Conservation (phyloP, 345 rosid genomes). For the Gossypium ekmanianum region DNA sequence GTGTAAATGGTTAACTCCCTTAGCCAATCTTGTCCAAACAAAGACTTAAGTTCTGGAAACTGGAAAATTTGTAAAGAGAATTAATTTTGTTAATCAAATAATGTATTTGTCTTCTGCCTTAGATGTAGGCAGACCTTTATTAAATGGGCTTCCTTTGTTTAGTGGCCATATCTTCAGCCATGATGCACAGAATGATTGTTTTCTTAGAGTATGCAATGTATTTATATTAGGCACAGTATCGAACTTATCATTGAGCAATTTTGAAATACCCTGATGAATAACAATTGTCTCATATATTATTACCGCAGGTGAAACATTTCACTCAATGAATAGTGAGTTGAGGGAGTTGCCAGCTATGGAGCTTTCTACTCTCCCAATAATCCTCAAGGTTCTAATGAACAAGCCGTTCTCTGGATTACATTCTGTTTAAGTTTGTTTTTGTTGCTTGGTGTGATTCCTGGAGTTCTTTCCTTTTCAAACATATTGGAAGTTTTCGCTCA, state of each 20-base stretch:
- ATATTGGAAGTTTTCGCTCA: neutral
- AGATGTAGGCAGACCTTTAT: neutral
- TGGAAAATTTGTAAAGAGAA: neutral
- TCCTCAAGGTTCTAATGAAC: conserved; percentile 62
- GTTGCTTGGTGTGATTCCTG: neutral
- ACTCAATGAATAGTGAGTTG: conserved; percentile 69
- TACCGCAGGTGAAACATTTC: conserved; percentile 74
- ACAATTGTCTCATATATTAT: neutral
- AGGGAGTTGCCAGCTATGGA: conserved; percentile 93
- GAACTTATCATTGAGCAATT: neutral
- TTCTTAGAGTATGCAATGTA: neutral
- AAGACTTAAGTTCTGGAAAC: neutral
- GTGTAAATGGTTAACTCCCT: neutral
- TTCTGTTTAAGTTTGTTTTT: conserved; percentile 13
- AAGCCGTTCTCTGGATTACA: conserved; percentile 5
- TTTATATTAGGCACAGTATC: neutral
- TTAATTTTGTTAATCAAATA: neutral
- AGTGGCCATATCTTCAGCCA: neutral
- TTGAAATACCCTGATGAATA: neutral
- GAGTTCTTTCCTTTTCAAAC: neutral
- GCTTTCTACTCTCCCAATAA: conserved; percentile 81
- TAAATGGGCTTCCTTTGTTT: neutral
- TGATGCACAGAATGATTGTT: neutral
- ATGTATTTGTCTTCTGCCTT: conserved; percentile 2
- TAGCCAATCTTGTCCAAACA: neutral